A percentile compares a stretch with the other conserved stretches of the same genome.
These are phyloP conservation scores for Sonneratia caseolaris DNA, from an alignment of 345 rosid genomes.

Conservation along the genomic window DNA sequence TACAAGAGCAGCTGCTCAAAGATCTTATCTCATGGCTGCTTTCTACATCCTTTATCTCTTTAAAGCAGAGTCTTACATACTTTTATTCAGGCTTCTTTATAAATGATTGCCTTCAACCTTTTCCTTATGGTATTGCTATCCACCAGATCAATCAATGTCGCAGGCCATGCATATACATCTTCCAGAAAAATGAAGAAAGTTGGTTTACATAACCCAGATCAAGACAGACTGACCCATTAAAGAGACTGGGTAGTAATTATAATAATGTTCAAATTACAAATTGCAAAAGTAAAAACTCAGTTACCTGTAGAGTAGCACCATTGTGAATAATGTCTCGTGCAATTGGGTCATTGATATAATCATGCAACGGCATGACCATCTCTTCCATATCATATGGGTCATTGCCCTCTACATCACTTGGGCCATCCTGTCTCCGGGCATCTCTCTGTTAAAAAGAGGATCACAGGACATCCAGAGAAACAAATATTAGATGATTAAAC, in stretches of 20 bases:
- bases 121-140: not conserved
- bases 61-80: not conserved
- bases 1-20: not conserved
- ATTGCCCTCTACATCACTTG: constrained; percentile 25
- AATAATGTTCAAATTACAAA: not conserved
- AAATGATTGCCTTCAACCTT: not conserved
- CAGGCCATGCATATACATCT: not conserved
- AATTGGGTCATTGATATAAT: constrained; percentile 56
- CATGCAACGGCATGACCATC: constrained; percentile 67
- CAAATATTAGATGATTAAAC: not conserved
- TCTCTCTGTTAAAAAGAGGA: constrained; percentile 54
- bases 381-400: constrained; percentile 76
- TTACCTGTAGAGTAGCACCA: constrained; percentile 93
- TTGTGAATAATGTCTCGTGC: constrained; percentile 84
- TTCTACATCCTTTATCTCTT: not conserved
- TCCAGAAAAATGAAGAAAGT: not conserved
- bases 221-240: not conserved
- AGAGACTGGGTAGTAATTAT: not conserved
- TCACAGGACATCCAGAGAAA: not conserved
- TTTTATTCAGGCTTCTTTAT: not conserved
- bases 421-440: constrained; percentile 42
- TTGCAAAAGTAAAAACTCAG: not conserved
- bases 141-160: not conserved
- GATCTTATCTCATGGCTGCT: not conserved
- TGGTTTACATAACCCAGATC: not conserved